Evolutionary conservation across 2,329 filamentous ascomycete genomes (phyloP).

Genomic region (Xylaria sp.): DNA sequence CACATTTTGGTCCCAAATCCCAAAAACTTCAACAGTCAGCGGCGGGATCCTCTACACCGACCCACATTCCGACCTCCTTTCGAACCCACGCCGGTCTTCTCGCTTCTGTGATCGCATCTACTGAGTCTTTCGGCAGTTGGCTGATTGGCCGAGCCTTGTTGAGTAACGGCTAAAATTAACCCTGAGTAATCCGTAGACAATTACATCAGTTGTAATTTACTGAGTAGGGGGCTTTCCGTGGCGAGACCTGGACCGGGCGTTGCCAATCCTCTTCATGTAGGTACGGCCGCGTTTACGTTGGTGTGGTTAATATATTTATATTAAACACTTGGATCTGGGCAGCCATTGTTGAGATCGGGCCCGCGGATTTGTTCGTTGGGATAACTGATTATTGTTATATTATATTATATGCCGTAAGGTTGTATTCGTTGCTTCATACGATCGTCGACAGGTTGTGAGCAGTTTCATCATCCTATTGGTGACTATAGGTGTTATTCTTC

Average conservation of each 20-base stretch:
- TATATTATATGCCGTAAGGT: constrained; percentile 18
- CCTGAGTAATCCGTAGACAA: constrained; percentile 27
- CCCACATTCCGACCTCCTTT: constrained; percentile 19
- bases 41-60: constrained; percentile 27
- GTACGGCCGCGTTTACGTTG: constrained; percentile 23
- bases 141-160: constrained; percentile 34
- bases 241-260: constrained; percentile 10
- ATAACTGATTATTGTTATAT: constrained; percentile 19
- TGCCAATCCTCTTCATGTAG: constrained; percentile 26
- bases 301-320: constrained; percentile 34
- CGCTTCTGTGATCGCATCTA: no score
- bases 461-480: constrained; percentile 1
- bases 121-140: constrained; percentile 35
- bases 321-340: constrained; percentile 17
- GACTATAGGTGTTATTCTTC: background rate
- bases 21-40: constrained; percentile 12
- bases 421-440: constrained; percentile 24
- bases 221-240: background rate
- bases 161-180: constrained; percentile 32
- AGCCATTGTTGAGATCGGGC: constrained; percentile 11
- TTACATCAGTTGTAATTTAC: constrained; percentile 1
- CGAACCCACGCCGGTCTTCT: constrained; percentile 13
- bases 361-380: no score
- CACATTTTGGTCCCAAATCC: constrained; percentile 19
- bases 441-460: constrained; percentile 21